Evolutionary conservation across 2,329 filamentous ascomycete species (phyloP), one percentile per base, ranked within the genome.

Genomic region (Phyllosticta capitalensis): DNA sequence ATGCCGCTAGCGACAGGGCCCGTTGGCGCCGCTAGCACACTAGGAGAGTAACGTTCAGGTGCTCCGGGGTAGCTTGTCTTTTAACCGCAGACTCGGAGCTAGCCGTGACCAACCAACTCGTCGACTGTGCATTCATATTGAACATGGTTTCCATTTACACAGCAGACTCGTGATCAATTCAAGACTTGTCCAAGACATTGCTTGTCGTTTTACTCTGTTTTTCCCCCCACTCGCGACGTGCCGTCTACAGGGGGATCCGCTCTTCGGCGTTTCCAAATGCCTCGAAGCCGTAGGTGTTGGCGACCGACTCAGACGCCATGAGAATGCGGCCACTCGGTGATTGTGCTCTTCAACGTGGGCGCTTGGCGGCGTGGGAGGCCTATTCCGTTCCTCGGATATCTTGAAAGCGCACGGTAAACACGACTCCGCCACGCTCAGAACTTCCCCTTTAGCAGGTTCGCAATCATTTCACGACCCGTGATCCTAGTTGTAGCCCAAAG

Each of bases 401-500:
- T 38, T 38, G 10, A 38, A 14, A 38, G 30, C 17, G 30, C 30
- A 38, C 30, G 30, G 30, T 38, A 38, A 14, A 38, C 30, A 38
- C 10, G 30, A 38, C 30, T 14, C 30, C 4, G 10, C 30, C 30
- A 38, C 9, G 26, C 55, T 54, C 79, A 90, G 61, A 92, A 74
- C 82, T 94, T 94, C 61, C 82, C 83, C 67, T 79, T 74, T 61
- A 86, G 69, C 71, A 95, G 71, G 73, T 95, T 92, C 33, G 73
- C 72, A 62, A 90, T 76, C 84, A 94, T 95, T 79, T 91, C 83
- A 61, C 84, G 77, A 1, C 78, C 90, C 1, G 90, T 95, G 62
- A 92, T 80, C 64, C 76, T 79, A 33, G 83, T 83, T n/a, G 88
- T 95, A 67, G 82, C 81, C 87, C 88, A 94, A 68, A 95, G 74